Evolutionary conservation across 208 protist species (phyloP), one percentile per base, ranked within the genome.

Genomic region (Leishmania tropica): DNA sequence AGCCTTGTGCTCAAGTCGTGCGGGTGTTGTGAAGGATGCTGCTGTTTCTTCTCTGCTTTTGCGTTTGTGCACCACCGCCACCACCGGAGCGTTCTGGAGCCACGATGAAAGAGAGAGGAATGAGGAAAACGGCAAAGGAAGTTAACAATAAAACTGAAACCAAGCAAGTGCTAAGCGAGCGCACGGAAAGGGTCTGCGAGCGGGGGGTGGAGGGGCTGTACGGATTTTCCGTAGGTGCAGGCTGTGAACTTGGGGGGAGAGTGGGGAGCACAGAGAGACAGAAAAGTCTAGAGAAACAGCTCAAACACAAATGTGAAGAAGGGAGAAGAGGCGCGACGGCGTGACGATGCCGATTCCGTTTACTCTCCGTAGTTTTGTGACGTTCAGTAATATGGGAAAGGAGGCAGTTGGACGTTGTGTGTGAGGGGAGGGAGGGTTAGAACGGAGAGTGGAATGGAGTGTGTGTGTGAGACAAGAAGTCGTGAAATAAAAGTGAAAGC

Each of bases 81-180:
- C 56, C 24, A 13, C 56, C 1, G 17, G 60, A 65, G 60, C 37
- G 60, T 28, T 5, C 28, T 54, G 19, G 40, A 47, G 37, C 37
- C 19, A n/a, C 67, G 48, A 62, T n/a, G 13, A 17, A 24, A 7
- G 24, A 62, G 8, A 21, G 53, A 56, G 11, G 53, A 62, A 24
- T 21, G 56, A 31, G 24, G 56, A 62, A 1, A 2, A 31, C 4
- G 13, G 24, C 7, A n/a, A n/a, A 62, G 56, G 53, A 40, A n/a
- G 28, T 2, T 65, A 28, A 65, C 24, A 28, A 65, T 65, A 79
- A 58, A 47, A 31, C 2, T 71, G 37, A 47, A 82, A 28, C 15
- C 19, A 79, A 79, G 74, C 80, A 31, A 42, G 47, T 40, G 31
- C 10, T 31, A 76, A 54, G 51, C 15, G 51, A 54, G 51, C 51